Percentiles rank a stretch among this genome's conserved stretches.
These are phyloP conservation scores for Macaranga tanarius DNA, from an alignment of 441 rosid species.

Conservation along the genomic window DNA sequence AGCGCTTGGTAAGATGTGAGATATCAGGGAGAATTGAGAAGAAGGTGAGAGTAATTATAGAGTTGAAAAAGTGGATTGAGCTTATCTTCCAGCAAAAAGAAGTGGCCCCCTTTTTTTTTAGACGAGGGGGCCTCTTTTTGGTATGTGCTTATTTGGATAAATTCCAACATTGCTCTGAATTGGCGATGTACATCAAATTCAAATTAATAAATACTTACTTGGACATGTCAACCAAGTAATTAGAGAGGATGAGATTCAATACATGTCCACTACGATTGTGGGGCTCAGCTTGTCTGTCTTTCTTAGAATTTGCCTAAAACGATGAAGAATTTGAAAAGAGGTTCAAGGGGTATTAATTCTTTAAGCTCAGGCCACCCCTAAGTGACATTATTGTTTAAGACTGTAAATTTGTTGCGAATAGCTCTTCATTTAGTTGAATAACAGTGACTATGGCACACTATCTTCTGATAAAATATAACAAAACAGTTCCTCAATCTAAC, in stretches of 20 bases:
- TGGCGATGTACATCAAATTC: not conserved
- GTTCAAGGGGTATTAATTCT: no score
- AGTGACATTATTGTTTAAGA: not conserved
- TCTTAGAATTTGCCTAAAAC: no score
- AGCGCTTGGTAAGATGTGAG: no score
- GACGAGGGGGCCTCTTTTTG: not conserved
- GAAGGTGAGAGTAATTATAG: not conserved
- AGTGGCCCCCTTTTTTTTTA: not conserved
- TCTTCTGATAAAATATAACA: not conserved
- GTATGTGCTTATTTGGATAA: slow-evolving; percentile 3
- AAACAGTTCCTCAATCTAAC: slow-evolving; percentile 18
- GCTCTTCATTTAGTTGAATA: not conserved
- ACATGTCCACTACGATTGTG: no score
- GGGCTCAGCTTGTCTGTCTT: no score
- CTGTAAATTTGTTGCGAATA: not conserved
- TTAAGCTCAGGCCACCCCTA: no score
- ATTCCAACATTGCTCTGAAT: not conserved
- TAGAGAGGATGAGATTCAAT: not conserved
- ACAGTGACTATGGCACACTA: not conserved
- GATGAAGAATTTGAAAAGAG: no score
- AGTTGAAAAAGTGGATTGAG: not conserved
- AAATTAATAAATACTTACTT: not conserved
- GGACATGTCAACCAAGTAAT: not conserved
- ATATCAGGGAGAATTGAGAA: not conserved
- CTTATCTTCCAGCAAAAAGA: not conserved